Conservation (phyloP, 2,329 filamentous ascomycete genomes). For the Juglanconis oblonga region DNA sequence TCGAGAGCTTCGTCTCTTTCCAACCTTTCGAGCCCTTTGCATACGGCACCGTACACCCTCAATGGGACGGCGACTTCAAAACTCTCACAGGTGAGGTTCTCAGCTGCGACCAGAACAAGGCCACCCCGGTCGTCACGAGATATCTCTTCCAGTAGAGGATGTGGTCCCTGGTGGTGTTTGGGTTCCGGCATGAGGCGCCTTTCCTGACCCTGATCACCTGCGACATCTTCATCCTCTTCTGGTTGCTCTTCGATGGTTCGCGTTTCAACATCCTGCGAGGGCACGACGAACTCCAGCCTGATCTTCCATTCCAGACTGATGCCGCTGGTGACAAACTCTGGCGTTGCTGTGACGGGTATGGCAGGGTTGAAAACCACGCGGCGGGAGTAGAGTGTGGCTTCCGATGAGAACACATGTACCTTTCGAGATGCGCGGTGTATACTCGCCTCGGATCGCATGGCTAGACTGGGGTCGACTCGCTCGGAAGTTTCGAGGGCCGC, state of each 20-base stretch:
- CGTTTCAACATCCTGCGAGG: constrained; percentile 40
- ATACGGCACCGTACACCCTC: constrained; percentile 69
- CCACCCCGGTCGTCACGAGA: constrained; percentile 75
- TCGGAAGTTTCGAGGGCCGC: constrained; percentile 84
- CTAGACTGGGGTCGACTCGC: constrained; percentile 74
- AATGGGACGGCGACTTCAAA: constrained; percentile 87
- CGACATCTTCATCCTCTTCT: constrained; percentile 23
- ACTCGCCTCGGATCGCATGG: constrained; percentile 79
- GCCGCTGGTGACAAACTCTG: constrained; percentile 88
- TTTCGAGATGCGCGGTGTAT: constrained; percentile 84
- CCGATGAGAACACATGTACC: constrained; percentile 72
- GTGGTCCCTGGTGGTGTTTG: constrained; percentile 24
- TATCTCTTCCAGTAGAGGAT: constrained; percentile 72
- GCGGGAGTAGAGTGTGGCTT: constrained; percentile 78
- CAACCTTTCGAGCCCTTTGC: constrained; percentile 53
- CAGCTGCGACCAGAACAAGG: constrained; percentile 69
- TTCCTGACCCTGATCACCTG: constrained; percentile 12
- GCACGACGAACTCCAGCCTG: constrained; percentile 87
- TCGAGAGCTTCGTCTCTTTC: constrained; percentile 52
- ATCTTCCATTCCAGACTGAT: constrained; percentile 87
- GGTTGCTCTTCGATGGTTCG: constrained; percentile 22
- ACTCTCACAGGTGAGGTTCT: constrained; percentile 78
- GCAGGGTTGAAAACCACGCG: constrained; percentile 78
- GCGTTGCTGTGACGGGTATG: constrained; percentile 79
- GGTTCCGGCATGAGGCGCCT: constrained; percentile 24